Base-by-base conservation (phyloP, 2,329 filamentous ascomycete species). In the Nemania bipapillata region DNA sequence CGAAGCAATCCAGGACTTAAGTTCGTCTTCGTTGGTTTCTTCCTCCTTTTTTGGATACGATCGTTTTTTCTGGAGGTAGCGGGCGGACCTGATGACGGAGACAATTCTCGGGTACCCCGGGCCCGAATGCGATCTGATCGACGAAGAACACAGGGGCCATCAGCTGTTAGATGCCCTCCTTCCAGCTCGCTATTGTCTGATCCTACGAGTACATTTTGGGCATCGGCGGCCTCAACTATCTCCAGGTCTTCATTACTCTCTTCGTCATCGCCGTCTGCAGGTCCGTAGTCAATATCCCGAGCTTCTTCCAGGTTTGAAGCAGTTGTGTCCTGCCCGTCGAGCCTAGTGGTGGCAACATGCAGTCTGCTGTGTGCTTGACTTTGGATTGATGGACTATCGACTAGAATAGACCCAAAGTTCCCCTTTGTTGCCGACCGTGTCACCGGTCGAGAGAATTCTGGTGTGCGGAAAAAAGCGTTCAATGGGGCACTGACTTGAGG, bases 271-370 rank as follows among this genome's bases (percentile, higher is more conserved):
- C 40, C 63, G 28, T 53, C 69, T n/a, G 22, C 47, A 28, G 17
- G 8, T n/a, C n/a, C 59, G 26, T 72, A 70, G 15, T 60, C 22
- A 32, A 75, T 72, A 28, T 73, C 70, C 22, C 42, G 64, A 4
- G 74, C 71, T 1, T 74, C 68, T 35, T 75, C 74, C 3, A 76
- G 66, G 8, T 50, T 68, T 8, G 73, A 74, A 55, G 66, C 40
- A 3, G 28, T 57, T 1, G 53, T 54, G 4, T 42, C 32, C 54
- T n/a, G 28, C 17, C 32, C 35, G 9, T 28, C 30, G 7, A 30
- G 45, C 20, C 60, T 70, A 22, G 60, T 65, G 1, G 65, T 63
- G 2, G 68, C 65, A 17, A 26, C 47, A 6, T 32, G 64, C 26
- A 75, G 63, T 59, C 66, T 72, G 1, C 69, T 56, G 22, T 66